Conservation (phyloP, 768 basidiomycete species). For the Tricholoma hemisulphureum region DNA sequence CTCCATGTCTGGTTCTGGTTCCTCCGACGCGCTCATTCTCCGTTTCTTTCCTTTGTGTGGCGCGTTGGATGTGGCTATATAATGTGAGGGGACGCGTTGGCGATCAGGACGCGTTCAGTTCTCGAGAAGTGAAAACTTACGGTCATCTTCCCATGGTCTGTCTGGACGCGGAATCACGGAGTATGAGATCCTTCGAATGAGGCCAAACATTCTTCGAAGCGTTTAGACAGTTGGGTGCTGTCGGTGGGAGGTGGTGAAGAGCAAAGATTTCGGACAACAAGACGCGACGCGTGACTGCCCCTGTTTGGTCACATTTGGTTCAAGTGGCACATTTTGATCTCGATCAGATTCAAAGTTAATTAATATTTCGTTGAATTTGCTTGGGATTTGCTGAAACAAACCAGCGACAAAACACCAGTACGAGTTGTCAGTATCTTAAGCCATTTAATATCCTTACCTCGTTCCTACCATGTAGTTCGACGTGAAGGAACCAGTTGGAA, state of each 20-base stretch:
- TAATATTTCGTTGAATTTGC: no score
- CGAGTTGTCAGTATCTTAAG: no score
- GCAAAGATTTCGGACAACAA: conserved; percentile 6
- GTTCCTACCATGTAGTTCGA: no score
- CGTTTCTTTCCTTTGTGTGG: conserved; percentile 69
- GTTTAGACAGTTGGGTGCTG: no score
- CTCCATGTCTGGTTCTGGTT: conserved; percentile 39
- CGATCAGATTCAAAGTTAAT: no score
- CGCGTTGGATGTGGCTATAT: conserved; percentile 70
- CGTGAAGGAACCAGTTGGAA: no score
- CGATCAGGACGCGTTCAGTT: conserved; percentile 24
- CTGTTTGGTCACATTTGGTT: conserved; percentile 11
- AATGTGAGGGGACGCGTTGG: conserved; percentile 9
- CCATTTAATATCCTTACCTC: no score
- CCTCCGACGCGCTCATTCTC: conserved; percentile 51
- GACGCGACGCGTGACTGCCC: conserved; percentile 18
- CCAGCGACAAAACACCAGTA: no score
- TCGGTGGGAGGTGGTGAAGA: conserved; percentile 3
- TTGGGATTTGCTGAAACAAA: no score
- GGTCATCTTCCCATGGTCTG: conserved; percentile 76
- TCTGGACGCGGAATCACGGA: conserved; percentile 70
- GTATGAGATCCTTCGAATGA: conserved; percentile 69
- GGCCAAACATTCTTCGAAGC: conserved; percentile 55
- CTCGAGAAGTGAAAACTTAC: conserved; percentile 41
- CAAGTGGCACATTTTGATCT: conserved; percentile 9